Conservation (phyloP, 305 asterid genomes). For the Nicotiana rustica region DNA sequence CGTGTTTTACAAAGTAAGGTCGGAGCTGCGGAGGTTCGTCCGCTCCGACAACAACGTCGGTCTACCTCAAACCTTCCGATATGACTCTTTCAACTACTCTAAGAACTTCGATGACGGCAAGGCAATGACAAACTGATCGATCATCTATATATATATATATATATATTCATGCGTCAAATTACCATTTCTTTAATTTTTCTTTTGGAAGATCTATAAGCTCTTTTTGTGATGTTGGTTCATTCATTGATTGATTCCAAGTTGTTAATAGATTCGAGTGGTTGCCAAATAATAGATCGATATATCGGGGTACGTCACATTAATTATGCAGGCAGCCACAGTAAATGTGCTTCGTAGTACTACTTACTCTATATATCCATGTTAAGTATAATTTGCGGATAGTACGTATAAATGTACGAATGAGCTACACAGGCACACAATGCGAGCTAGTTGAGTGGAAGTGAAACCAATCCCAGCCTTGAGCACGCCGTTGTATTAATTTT, state of each 20-base stretch:
- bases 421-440: neutral
- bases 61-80: constrained; percentile 72
- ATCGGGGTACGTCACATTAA: constrained; percentile 3
- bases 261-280: neutral
- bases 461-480: neutral
- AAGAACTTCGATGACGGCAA: constrained; percentile 54
- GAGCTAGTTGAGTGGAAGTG: neutral
- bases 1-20: constrained; percentile 67
- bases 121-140: too few relatives aligned
- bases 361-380: neutral
- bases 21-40: constrained; percentile 64
- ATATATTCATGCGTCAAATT: too few relatives aligned
- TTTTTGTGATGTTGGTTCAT: constrained; percentile 20
- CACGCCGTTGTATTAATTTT: neutral
- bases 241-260: constrained; percentile 19
- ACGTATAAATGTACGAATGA: constrained; percentile 19
- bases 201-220: neutral
- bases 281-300: neutral
- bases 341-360: neutral
- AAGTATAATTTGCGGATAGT: neutral
- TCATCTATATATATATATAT: too few relatives aligned
- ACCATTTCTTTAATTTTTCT: too few relatives aligned
- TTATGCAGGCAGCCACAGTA: neutral
- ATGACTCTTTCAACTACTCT: constrained; percentile 53
- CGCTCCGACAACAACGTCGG: constrained; percentile 56